phyloP scores from a whole-genome alignment of 352 stramenopile genomes.

The Pythium insidiosum region DNA sequence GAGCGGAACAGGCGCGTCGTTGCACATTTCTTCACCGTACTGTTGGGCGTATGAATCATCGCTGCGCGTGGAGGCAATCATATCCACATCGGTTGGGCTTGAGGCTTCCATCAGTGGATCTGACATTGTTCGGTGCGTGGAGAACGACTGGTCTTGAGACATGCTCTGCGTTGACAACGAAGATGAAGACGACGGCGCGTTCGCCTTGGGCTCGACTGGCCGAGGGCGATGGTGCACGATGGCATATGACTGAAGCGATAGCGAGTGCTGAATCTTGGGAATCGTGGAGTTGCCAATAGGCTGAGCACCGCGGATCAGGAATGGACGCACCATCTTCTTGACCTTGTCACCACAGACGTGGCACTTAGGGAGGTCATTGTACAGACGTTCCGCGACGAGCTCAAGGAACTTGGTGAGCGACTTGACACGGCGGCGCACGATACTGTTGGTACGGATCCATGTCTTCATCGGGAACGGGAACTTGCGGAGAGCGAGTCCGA shows the following conservation, averaged over 20 bases:
- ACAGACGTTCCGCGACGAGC: conserved; percentile 53
- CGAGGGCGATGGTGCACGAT: conserved; percentile 33
- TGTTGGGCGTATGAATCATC: conserved; percentile 33
- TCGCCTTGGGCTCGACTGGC: too few relatives aligned
- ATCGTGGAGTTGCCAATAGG: conserved; percentile 62
- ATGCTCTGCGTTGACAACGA: conserved; percentile 28
- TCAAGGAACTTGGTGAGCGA: conserved; percentile 71
- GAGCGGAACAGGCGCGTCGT: conserved; percentile 54
- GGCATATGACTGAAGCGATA: conserved; percentile 60
- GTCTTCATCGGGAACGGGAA: conserved; percentile 65
- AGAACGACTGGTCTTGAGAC: conserved; percentile 33
- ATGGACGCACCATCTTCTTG: conserved; percentile 67
- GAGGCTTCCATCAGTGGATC: conserved; percentile 2
- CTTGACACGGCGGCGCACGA: conserved; percentile 59
- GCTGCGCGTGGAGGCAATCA: conserved; percentile 3
- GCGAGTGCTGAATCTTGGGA: conserved; percentile 64
- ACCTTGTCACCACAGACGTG: conserved; percentile 50
- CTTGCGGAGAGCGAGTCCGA: conserved; percentile 45
- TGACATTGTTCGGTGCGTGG: conserved; percentile 9
- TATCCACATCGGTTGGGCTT: conserved; percentile 4
- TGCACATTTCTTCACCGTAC: conserved; percentile 56
- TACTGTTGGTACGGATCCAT: conserved; percentile 56
- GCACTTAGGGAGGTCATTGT: conserved; percentile 74
- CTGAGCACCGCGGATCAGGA: conserved; percentile 70
- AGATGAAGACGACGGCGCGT: conserved; percentile 3